Base-by-base conservation (phyloP, 345 rosid species). In the Gossypium mustelinum region DNA sequence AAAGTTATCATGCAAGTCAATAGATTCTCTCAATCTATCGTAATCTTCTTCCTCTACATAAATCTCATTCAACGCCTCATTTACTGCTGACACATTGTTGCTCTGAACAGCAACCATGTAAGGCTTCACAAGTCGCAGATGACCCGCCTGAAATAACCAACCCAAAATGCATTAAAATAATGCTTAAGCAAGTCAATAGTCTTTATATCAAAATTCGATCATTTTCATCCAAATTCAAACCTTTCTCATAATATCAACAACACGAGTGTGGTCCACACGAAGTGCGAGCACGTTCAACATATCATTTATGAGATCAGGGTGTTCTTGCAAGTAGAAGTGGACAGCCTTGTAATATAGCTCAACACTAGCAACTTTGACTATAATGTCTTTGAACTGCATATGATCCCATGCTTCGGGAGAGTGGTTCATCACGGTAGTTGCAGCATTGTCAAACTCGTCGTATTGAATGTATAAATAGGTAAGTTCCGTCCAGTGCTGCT, bases 401-500 rank as follows among this genome's bases (percentile, higher is more conserved):
- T 95, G 99, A 73, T 95, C 99, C 99, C 99, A 95, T n/a, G 99
- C 98, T 85, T 91, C 98, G 0, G 99, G 99, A 48, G 99, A 95
- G 86, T 95, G 99, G 77, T 95, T 93, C 99, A 95, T 95, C 71
- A 95, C 89, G 45, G 98, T 95, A 52, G 97, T 91, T 6, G 99
- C 99, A 57, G 99, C 99, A 88, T 95, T 95, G 73, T 95, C 99
- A 79, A 91, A 95, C 82, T 95, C 99, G 79, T 86, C 98, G 58
- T 95, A 95, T 57, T 89, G 94, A 60, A 95, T 93, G 79, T 95
- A 91, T 79, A 95, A 79, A 77, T 91, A 93, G 22, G 97, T 90
- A 62, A 92, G 98, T 73, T 95, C 99, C 84, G 78, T 87, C 99
- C 99, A 95, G 51, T 95, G 99, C 80, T 93, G 99, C 68, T 95